Percentiles rank a stretch among this genome's conserved stretches.
Evolutionary conservation across 805 yeast species (phyloP).

Genomic region (Vanderwaltozyma polyspora): DNA sequence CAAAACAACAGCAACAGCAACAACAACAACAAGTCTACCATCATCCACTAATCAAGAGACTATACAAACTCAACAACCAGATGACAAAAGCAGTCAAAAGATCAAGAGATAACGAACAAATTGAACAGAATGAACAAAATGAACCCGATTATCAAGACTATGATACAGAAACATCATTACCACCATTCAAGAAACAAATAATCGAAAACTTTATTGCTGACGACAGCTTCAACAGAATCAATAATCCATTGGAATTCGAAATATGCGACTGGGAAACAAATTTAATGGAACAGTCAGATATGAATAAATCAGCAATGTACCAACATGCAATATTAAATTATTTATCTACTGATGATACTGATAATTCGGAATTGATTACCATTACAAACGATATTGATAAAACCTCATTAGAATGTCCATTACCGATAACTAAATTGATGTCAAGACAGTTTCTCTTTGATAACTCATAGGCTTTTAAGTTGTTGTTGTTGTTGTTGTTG

Average conservation of each 20-base stretch:
- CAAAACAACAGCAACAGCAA: background rate
- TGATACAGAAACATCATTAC: too few relatives aligned
- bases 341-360: background rate
- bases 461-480: background rate
- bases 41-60: background rate
- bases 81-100: background rate
- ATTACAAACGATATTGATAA: background rate
- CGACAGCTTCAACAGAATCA: constrained; percentile 12
- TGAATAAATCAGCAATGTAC: constrained; percentile 7
- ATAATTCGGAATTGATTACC: background rate
- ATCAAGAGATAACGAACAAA: background rate
- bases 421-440: background rate
- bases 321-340: constrained; percentile 10
- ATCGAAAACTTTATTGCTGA: constrained; percentile 6
- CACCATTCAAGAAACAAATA: background rate
- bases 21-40: too few relatives aligned
- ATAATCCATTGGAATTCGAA: constrained; percentile 15
- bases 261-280: constrained; percentile 19
- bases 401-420: background rate
- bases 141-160: too few relatives aligned
- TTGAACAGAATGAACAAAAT: too few relatives aligned
- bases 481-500: too few relatives aligned
- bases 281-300: constrained; percentile 11
- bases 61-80: too few relatives aligned
- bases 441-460: background rate